Base-by-base conservation (phyloP, 345 rosid genomes). In the Draba incana region DNA sequence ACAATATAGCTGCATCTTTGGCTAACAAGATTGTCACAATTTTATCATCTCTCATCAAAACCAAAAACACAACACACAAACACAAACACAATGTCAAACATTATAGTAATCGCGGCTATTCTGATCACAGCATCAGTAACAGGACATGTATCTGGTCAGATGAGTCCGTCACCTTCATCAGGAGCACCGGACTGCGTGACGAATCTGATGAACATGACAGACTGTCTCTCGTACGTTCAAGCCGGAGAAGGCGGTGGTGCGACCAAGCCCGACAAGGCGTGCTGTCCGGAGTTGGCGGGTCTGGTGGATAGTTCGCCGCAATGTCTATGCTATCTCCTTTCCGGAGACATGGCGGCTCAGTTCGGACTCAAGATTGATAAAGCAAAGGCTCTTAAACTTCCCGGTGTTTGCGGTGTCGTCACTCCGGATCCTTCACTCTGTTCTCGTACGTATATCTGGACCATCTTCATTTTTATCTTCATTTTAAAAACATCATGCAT, bases 201-300 rank as follows among this genome's bases (percentile, higher is more conserved):
- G 0, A 62, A 65, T 39, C 51, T 86, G 55, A 1, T 76, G 2
- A 92, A 86, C 83, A 66, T 80, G 86, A 62, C 91, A n/a, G 89
- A 81, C 63, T 92, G 98, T 81, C 70, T 88, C 75, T 61, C 79
- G 37, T 92, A 81, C 76, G 92, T 84, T 60, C 30, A 28, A 23
- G 47, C 57, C 3, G 87, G 83, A 15, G 27, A 42, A 23, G 72
- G 72, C 0, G 87, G 98, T 71, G 89, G 79, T 10, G 31, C 62
- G 69, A 80, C 83, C 28, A 75, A 57, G 35, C 98, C 98, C 11
- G 92, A 77, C 30, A 66, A 71, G 42, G 71, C 62, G 0, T 92
- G 98, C 77, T 92, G 97, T 69, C 92, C 97, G 1, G 95, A 85
- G 83, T 69, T 92, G 16, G 97, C 97, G 5, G 95, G 92, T 64